Percentiles rank a stretch among this genome's conserved stretches.
phyloP scores from a whole-genome alignment of 2,329 filamentous ascomycete genomes.

The Claviceps sp. region DNA sequence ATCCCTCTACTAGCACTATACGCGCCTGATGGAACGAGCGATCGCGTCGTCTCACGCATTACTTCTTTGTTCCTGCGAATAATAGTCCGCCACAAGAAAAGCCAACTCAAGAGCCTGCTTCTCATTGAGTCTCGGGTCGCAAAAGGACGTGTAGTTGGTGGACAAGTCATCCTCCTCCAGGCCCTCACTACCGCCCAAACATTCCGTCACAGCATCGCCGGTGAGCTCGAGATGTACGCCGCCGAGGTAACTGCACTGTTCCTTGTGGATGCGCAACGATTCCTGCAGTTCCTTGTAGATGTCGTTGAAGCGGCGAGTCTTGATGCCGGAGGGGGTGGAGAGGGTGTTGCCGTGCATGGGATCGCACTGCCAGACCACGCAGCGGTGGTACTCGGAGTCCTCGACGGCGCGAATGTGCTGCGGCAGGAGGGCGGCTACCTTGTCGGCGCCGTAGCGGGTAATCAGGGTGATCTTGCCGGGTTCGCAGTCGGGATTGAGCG shows the following conservation, averaged over 20 bases:
- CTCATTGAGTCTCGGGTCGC: slow-evolving; percentile 89
- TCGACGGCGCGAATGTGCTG: slow-evolving; percentile 82
- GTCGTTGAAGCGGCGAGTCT: slow-evolving; percentile 82
- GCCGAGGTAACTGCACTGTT: slow-evolving; percentile 74
- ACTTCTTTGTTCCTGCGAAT: slow-evolving; percentile 25
- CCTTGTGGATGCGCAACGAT: slow-evolving; percentile 72
- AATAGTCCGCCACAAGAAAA: slow-evolving; percentile 83
- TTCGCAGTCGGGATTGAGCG: slow-evolving; percentile 71
- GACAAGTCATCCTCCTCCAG: slow-evolving; percentile 79
- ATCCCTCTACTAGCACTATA: background rate
- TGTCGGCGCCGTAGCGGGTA: slow-evolving; percentile 77
- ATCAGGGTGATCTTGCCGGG: slow-evolving; percentile 92
- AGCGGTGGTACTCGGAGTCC: slow-evolving; percentile 50
- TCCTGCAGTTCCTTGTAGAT: slow-evolving; percentile 79
- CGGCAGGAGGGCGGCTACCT: slow-evolving; percentile 64
- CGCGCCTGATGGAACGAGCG: too few species aligned
- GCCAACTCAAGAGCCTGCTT: slow-evolving; percentile 94
- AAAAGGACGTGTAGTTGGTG: slow-evolving; percentile 89
- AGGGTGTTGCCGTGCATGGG: slow-evolving; percentile 87
- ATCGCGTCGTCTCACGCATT: background rate
- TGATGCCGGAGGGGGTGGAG: slow-evolving; percentile 62
- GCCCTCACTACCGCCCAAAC: slow-evolving; percentile 77
- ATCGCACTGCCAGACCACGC: slow-evolving; percentile 93
- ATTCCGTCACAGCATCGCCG: slow-evolving; percentile 92
- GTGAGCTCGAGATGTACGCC: slow-evolving; percentile 93